Evolutionary conservation across 306 rosid genomes (phyloP), one percentile per base, ranked within the genome.

Genomic region (Malus asiatica): DNA sequence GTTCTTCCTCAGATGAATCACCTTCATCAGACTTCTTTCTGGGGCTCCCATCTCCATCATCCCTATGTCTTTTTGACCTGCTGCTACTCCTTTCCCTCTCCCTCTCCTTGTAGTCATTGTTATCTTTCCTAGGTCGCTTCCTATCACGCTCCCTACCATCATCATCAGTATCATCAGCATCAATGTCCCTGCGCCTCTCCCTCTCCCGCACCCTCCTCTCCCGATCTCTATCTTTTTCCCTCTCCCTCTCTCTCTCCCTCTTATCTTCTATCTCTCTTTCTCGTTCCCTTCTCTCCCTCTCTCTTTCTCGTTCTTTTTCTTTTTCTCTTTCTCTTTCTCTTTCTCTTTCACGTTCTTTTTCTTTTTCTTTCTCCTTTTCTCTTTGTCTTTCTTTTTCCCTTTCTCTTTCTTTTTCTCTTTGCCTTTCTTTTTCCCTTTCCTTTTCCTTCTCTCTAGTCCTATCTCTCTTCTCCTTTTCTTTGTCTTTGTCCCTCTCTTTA

Each of bases 91-190:
- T 84, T 75, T 89, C 96, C 51, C 75, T 84, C 59, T 83, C 89
- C 42, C 82, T 80, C 51, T 82, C 85, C 88, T 82, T 88, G 82
- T 74, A 66, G 75, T 83, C 88, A 20, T 73, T 89, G 22, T 90
- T 91, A 2, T 88, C 96, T 76, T 85, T 91, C 88, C 79, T 88
- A 3, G 82, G 88, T 18, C 93, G 86, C 81, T 93, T 91, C 83
- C 84, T 76, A 73, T 80, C 89, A 59, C 73, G 88, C 81, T 86
- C 96, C 84, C 73, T 86, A 3, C 73, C 59, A 48, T 88, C 93
- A 70, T 89, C 92, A 69, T 81, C 90, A 46, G 90, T 83, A 65
- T 76, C 76, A 35, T 90, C 94, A 77, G 91, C 75, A 59, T 88
- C 91, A 58, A 77, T 83, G 73, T 88, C 97, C 63, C 91, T 86